These are phyloP conservation scores for Scheffersomyces cryptocercus DNA, from an alignment of 1,139 yeast genomes.

Conservation along the genomic window DNA sequence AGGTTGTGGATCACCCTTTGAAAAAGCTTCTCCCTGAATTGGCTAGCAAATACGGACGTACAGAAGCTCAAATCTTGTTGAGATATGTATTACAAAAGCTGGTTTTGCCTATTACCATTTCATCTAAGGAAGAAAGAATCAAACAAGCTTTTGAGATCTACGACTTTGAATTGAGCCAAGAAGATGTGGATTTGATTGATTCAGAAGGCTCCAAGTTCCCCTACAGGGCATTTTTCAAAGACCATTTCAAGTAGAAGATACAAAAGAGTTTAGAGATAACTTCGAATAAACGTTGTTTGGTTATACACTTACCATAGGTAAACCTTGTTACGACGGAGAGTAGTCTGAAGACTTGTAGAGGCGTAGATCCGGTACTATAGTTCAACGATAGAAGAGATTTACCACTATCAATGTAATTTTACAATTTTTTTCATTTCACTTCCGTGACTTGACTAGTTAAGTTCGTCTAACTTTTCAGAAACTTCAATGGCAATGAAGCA, in stretches of 20 bases:
- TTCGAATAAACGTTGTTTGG: too few relatives aligned
- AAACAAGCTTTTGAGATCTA: constrained; percentile 54
- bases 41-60: constrained; percentile 53
- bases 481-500: too few relatives aligned
- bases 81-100: constrained; percentile 69
- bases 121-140: constrained; percentile 60
- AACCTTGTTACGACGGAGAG: too few relatives aligned
- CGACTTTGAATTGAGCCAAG: constrained; percentile 52
- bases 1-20: constrained; percentile 15
- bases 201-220: constrained; percentile 27
- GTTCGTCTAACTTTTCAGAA: too few relatives aligned
- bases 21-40: constrained; percentile 42
- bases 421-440: too few relatives aligned
- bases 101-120: constrained; percentile 72
- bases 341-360: too few relatives aligned
- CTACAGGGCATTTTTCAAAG: constrained; percentile 24
- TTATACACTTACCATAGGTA: too few relatives aligned
- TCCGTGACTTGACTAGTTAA: too few relatives aligned
- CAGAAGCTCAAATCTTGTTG: constrained; percentile 63
- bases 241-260: neutral
- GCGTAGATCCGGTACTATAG: too few relatives aligned
- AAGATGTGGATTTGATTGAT: constrained; percentile 47
- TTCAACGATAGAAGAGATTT: too few relatives aligned
- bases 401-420: too few relatives aligned
- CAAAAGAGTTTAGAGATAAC: too few relatives aligned